Evolutionary conservation across 768 basidiomycete genomes (phyloP).

Genomic region (Leccinum variicolor): DNA sequence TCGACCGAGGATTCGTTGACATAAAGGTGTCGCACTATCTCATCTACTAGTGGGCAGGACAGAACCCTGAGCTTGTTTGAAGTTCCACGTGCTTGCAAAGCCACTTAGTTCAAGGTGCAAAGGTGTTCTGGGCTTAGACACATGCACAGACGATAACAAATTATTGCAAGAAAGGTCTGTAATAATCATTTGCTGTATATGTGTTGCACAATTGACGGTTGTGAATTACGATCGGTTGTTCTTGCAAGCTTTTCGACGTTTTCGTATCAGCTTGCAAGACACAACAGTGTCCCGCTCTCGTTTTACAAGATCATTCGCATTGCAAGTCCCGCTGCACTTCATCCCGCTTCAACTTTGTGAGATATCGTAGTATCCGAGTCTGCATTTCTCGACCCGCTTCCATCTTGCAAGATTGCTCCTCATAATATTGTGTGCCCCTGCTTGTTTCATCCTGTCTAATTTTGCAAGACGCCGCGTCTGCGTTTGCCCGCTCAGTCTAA

Average conservation of each 20-base stretch:
- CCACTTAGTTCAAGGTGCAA: background rate
- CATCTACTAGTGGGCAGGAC: background rate
- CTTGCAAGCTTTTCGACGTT: background rate
- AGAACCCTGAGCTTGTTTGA: background rate
- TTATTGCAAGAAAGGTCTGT: background rate
- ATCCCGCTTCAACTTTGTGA: background rate
- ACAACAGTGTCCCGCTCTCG: background rate
- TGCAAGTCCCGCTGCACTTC: background rate
- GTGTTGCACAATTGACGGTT: background rate
- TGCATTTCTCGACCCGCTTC: background rate
- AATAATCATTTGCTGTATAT: background rate
- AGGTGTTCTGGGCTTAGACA: background rate
- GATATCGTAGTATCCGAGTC: too few species aligned
- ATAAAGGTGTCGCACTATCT: background rate
- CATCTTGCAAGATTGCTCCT: background rate
- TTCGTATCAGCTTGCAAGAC: background rate
- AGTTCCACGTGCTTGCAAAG: background rate
- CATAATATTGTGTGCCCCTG: too few species aligned
- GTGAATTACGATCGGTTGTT: background rate
- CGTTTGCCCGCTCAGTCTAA: background rate
- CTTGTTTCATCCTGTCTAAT: background rate
- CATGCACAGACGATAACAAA: background rate
- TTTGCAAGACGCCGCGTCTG: background rate
- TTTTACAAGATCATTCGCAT: background rate
- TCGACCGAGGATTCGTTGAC: background rate